phyloP scores from a whole-genome alignment of 495 filamentous ascomycete species.

The Aspergillus coremiiformis region DNA sequence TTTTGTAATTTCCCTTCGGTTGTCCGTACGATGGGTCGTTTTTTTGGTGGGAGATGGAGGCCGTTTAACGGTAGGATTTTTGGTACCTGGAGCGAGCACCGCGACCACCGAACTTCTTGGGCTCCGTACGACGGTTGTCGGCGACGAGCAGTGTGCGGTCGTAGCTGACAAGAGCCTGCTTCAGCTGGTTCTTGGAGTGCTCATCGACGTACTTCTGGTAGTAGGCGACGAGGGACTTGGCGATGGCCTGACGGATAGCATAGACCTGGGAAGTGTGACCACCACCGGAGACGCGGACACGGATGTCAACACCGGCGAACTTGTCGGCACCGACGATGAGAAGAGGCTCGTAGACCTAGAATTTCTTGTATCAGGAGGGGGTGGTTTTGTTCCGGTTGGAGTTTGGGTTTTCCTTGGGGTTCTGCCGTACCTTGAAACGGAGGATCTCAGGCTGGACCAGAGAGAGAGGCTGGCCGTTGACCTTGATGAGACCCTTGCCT shows the following conservation, averaged over 20 bases:
- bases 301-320: conserved; percentile 95
- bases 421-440: conserved; percentile 73
- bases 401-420: conserved; percentile 1
- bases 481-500: conserved; percentile 92
- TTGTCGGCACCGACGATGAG: conserved; percentile 94
- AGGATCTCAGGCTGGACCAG: conserved; percentile 95
- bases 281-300: conserved; percentile 91
- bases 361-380: conserved; percentile 6
- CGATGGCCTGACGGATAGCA: conserved; percentile 96
- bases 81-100: conserved; percentile 96
- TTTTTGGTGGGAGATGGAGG: conserved; percentile 7
- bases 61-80: conserved; percentile 67
- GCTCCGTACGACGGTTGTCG: conserved; percentile 90
- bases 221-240: conserved; percentile 97
- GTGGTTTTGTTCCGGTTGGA: conserved; percentile 3
- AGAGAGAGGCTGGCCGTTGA: conserved; percentile 91
- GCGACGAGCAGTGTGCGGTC: conserved; percentile 96
- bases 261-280: conserved; percentile 98
- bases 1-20: neutral
- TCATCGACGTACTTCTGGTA: conserved; percentile 99
- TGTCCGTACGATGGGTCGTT: neutral
- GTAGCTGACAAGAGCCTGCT: conserved; percentile 88
- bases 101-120: conserved; percentile 81
- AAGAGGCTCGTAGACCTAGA: conserved; percentile 89
- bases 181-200: conserved; percentile 98